Percentiles rank a stretch among this genome's conserved stretches.
Evolutionary conservation across 768 basidiomycete species (phyloP).

Genomic region (Lactarius indigo): DNA sequence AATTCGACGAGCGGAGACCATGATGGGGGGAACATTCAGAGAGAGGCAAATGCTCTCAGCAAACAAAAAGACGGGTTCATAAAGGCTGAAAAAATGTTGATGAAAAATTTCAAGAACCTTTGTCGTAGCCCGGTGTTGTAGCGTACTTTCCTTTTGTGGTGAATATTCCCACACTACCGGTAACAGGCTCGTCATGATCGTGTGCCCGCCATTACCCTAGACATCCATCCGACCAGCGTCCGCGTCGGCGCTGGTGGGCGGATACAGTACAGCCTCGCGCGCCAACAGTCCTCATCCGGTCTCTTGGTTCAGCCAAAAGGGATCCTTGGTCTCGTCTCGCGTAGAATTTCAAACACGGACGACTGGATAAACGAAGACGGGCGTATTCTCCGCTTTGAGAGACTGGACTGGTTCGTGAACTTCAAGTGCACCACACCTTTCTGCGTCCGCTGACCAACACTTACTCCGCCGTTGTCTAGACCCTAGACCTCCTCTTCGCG

Average conservation of each 20-base stretch:
- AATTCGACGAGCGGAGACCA: conserved; percentile 4
- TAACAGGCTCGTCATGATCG: background rate
- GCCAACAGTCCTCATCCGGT: background rate
- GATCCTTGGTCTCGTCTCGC: background rate
- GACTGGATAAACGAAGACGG: background rate
- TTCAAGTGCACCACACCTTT: background rate
- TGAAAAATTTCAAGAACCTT: conserved; percentile 28
- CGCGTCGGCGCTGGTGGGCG: background rate
- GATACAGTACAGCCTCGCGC: no score
- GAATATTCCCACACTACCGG: conserved; percentile 14
- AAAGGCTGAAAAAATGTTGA: conserved; percentile 26
- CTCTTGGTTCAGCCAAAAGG: background rate
- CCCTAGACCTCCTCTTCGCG: background rate
- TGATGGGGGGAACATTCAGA: conserved; percentile 8
- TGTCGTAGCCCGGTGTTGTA: conserved; percentile 8
- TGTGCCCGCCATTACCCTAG: background rate
- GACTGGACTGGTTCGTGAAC: conserved; percentile 17
- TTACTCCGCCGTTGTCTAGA: background rate
- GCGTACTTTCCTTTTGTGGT: conserved; percentile 17
- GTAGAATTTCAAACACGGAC: background rate
- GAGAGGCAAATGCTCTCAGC: conserved; percentile 6
- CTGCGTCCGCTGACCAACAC: background rate
- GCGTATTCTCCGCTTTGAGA: background rate
- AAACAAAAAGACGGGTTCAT: conserved; percentile 15
- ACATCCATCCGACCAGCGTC: background rate